Evolutionary conservation across 192 early-diverging fungal genomes (phyloP), one percentile per base, ranked within the genome.

Genomic region (Rhizoclosmatium globosum): DNA sequence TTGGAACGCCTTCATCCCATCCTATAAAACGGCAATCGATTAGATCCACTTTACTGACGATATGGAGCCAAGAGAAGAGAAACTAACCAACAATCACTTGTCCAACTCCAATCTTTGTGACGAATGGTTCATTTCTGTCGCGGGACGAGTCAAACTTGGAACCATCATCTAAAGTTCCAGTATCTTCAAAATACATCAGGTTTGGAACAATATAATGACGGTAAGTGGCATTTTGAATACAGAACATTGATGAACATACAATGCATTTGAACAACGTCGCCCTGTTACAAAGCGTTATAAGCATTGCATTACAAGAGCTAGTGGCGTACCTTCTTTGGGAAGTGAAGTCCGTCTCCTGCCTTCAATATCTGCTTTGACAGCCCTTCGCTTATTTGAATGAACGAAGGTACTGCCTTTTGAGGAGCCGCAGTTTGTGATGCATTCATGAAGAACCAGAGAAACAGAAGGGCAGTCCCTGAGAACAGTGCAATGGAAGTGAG

Each of bases 1-100:
- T 85, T 21, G 95, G 94, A 64, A 99, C 96, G 82, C 95, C 96
- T 88, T 92, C 88, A 80, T 92, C 91, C 94, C 94, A 94, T 4
- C 87, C 85, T 68, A 43, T 70, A 4, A 53, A 69, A 50, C 23
- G 66, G 50, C 0, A 31, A 31, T 31, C 62, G 13, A 15, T 57
- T 15, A 75, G 6, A n/a, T 58, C n/a, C 42, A 57, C 2, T 47
- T 23, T n/a, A 31, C 6, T 53, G 50, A 53, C 50, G 31, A 11
- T 17, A 70, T 7, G 41, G 39, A 42, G 70, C 47, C 70, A 80
- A 83, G 86, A 87, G 81, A 89, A 13, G 9, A 85, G 71, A 91
- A 87, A 87, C 88, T 89, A 7, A 88, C 92, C 94, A 64, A 87
- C 83, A 84, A 99, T 99, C 75, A 99, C 96, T 81, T 92, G 95